Conservation (phyloP, 2,329 filamentous ascomycete genomes). For the Penicillium capsulatum region DNA sequence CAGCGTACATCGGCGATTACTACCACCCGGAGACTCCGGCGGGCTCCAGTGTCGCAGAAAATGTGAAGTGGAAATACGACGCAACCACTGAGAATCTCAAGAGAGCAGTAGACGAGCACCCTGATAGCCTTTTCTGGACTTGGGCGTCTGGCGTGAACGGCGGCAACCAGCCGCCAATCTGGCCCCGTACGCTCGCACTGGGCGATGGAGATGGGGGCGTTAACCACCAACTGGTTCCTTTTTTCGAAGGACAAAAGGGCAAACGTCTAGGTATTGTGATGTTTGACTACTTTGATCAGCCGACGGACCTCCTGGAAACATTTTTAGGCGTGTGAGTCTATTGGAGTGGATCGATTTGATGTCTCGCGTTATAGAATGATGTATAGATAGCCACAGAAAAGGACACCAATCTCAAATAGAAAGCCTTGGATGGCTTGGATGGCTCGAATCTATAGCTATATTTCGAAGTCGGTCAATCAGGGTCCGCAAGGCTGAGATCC, state of each 20-base stretch:
- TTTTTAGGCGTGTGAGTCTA: constrained; percentile 30
- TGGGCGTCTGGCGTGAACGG: constrained; percentile 47
- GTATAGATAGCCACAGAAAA: too few relatives aligned
- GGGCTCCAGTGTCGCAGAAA: constrained; percentile 32
- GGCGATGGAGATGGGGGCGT: constrained; percentile 45
- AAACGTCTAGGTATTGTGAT: constrained; percentile 51
- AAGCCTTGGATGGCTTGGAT: too few relatives aligned
- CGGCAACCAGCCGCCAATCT: constrained; percentile 37
- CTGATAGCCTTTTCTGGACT: constrained; percentile 46
- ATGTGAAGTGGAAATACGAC: constrained; percentile 46
- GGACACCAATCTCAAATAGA: too few relatives aligned
- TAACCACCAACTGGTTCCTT: constrained; percentile 42
- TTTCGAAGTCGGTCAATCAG: background rate
- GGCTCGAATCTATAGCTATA: too few relatives aligned
- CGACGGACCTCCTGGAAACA: constrained; percentile 39
- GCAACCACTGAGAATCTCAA: constrained; percentile 41
- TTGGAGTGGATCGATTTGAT: too few relatives aligned
- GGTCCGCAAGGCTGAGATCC: background rate
- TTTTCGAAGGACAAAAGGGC: constrained; percentile 38
- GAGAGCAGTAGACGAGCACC: constrained; percentile 34
- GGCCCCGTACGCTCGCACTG: constrained; percentile 46
- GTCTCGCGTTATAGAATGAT: too few relatives aligned
- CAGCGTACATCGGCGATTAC: constrained; percentile 50
- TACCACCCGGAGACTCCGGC: constrained; percentile 39
- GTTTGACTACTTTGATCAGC: constrained; percentile 51